These are phyloP conservation scores for Babesia bigemina DNA, from an alignment of 169 alveolate species.

Conservation along the genomic window DNA sequence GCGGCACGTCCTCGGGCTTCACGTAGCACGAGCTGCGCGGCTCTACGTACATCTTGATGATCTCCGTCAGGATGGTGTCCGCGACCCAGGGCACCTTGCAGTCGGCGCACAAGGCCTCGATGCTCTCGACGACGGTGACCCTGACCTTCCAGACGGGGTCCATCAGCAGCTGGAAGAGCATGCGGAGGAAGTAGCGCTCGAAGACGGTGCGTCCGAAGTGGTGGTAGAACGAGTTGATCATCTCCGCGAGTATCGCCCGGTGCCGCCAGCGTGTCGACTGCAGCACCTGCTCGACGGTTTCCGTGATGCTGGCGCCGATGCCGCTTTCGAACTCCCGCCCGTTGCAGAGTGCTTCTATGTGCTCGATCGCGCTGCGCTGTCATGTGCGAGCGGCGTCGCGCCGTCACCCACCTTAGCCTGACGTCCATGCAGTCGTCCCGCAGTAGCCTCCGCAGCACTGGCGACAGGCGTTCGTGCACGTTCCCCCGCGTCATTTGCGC, in stretches of 20 bases:
- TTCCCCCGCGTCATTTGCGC: slow-evolving; percentile 15
- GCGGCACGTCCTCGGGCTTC: slow-evolving; percentile 12
- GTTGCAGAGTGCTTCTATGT: slow-evolving; percentile 52
- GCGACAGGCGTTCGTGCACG: slow-evolving; percentile 13
- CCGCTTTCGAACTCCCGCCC: slow-evolving; percentile 43
- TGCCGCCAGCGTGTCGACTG: slow-evolving; percentile 56
- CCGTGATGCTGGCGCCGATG: slow-evolving; percentile 35
- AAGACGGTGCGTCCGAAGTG: slow-evolving; percentile 56
- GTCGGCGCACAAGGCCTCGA: slow-evolving; percentile 47
- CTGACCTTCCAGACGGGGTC: slow-evolving; percentile 71
- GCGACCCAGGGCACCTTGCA: slow-evolving; percentile 53
- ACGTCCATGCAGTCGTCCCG: slow-evolving; percentile 54
- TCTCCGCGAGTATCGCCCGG: slow-evolving; percentile 60
- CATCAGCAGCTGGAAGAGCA: slow-evolving; percentile 42
- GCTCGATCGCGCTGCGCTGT: slow-evolving; percentile 29
- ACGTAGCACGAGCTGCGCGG: slow-evolving; percentile 47
- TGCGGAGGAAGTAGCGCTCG: slow-evolving; percentile 33
- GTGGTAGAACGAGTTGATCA: slow-evolving; percentile 34
- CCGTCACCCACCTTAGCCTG: slow-evolving; percentile 44
- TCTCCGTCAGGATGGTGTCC: slow-evolving; percentile 42
- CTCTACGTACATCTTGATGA: slow-evolving; percentile 28
- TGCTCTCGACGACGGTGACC: slow-evolving; percentile 40
- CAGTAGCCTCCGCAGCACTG: slow-evolving; percentile 24
- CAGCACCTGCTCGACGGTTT: slow-evolving; percentile 40
- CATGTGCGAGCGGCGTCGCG: neutral